Percentiles rank a stretch among this genome's conserved stretches.
These are phyloP conservation scores for Pseudogymnoascus sp. DNA, from an alignment of 2,329 filamentous ascomycete genomes.

Conservation along the genomic window DNA sequence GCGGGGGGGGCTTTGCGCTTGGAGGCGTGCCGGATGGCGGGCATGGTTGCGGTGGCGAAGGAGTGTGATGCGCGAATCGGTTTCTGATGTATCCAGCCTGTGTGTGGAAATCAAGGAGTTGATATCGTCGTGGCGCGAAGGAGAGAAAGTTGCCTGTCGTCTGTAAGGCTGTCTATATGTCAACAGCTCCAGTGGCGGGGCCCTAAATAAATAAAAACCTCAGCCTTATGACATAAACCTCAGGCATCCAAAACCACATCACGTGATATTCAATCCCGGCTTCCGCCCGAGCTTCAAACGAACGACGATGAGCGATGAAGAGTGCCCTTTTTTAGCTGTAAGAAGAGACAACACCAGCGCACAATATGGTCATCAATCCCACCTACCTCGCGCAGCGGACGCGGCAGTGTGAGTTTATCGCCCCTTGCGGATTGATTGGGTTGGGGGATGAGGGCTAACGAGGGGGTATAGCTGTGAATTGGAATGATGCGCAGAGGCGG, in stretches of 20 bases:
- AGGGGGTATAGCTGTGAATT: constrained; percentile 65
- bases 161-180: constrained; percentile 2
- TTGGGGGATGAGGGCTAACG: constrained; percentile 20
- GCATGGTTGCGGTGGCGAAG: constrained; percentile 48
- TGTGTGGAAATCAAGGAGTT: background rate
- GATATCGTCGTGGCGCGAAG: background rate
- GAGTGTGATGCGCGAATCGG: background rate
- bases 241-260: background rate
- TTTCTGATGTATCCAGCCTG: background rate
- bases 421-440: constrained; percentile 25
- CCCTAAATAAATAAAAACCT: constrained; percentile 3
- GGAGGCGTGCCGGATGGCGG: constrained; percentile 65
- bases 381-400: constrained; percentile 83
- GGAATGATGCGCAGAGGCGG: constrained; percentile 78
- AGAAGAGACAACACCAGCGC: constrained; percentile 30
- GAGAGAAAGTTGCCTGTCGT: background rate
- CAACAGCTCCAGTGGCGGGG: constrained; percentile 2
- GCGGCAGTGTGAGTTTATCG: constrained; percentile 59
- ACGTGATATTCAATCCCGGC: constrained; percentile 4
- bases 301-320: background rate
- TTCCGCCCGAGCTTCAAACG: background rate
- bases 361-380: constrained; percentile 78
- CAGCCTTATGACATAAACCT: background rate
- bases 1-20: constrained; percentile 78
- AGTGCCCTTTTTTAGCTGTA: background rate